Base-by-base conservation (phyloP, 2,329 filamentous ascomycete genomes). In the Pestalotiopsis fici region DNA sequence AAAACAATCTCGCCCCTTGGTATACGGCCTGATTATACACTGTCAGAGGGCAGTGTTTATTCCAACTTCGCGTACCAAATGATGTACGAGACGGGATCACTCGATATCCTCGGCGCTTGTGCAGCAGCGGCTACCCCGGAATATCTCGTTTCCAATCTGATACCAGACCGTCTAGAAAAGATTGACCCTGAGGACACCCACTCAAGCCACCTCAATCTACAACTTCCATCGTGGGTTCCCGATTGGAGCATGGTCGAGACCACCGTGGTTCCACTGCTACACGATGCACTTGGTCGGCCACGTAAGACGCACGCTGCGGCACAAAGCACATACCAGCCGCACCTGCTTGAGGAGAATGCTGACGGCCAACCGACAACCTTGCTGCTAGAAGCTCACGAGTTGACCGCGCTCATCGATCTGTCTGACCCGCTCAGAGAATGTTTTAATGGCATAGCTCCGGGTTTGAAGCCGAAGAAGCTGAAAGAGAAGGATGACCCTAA, bases 151-250 rank as follows among this genome's bases (percentile, higher is more conserved):
- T 50, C 43, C 43, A 50, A 50, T 21, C 43, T 50, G 43, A 4
- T 50, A 50, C 4, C 43, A 50, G 43, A 50, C 43, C 6, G 4
- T 21, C 18, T 50, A 1, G 43, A 50, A 21, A 50, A 50, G 43
- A 21, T 50, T 21, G 43, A 50, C n/a, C 4, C 43, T 11, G 43
- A 50, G 43, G 6, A 50, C 43, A 50, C 43, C 4, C 43, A 50
- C 43, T 25, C 56, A 2, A 18, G 23, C 28, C 43, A 50, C 43
- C 18, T 50, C 43, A 9, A 9, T 50, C 43, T 50, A 21, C 28
- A 50, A 15, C 35, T 66, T 47, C 65, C 65, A 12, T 27, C 31
- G 13, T 66, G 65, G 65, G 65, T 66, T 21, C 65, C 65, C n/a
- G 65, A 66, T 39, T 66, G 65, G 65, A 66, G 59, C 47, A 43